Conservation (phyloP, 108 stramenopile genomes). For the Parmales sp. region DNA sequence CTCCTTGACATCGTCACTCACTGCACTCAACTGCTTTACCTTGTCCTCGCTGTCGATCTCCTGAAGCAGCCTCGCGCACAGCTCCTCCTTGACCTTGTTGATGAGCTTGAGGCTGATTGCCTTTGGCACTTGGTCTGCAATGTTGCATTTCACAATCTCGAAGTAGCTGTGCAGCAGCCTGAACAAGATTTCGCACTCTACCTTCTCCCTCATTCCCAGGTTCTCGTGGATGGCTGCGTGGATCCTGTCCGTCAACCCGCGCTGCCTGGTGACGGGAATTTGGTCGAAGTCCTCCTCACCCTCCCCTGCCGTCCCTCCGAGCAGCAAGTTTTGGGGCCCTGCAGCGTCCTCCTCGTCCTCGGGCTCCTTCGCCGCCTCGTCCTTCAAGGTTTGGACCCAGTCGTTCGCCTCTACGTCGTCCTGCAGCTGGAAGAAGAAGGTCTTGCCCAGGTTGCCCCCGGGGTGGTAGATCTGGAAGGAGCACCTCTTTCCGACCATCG, state of each 20-base stretch:
- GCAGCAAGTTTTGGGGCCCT: not conserved
- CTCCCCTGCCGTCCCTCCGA: not conserved
- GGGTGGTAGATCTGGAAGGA: slow-evolving; percentile 12
- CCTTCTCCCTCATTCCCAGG: slow-evolving; percentile 11
- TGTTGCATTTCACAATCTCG: slow-evolving; percentile 4
- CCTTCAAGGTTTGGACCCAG: slow-evolving; percentile 5
- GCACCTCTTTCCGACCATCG: slow-evolving; percentile 7
- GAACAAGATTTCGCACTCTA: slow-evolving; percentile 11
- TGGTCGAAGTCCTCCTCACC: slow-evolving; percentile 8
- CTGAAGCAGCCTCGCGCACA: not conserved
- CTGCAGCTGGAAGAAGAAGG: slow-evolving; percentile 14
- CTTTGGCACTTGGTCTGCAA: slow-evolving; percentile 6
- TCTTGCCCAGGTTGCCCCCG: slow-evolving; percentile 3
- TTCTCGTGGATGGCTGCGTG: slow-evolving; percentile 12
- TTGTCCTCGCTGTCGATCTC: slow-evolving; percentile 6
- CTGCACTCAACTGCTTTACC: slow-evolving; percentile 9
- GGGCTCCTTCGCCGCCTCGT: slow-evolving; percentile 6
- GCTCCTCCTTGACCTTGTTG: slow-evolving; percentile 11
- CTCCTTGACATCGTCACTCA: not conserved
- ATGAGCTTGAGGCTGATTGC: slow-evolving; percentile 5
- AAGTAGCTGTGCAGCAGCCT: slow-evolving; percentile 1
- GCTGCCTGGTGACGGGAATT: not conserved
- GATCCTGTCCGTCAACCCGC: slow-evolving; percentile 1
- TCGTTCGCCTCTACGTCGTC: slow-evolving; percentile 10
- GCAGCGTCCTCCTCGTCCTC: not conserved